Evolutionary conservation across 1,284 basidiomycete genomes (phyloP).

Genomic region (Melanopsichium pennsylvanicum): DNA sequence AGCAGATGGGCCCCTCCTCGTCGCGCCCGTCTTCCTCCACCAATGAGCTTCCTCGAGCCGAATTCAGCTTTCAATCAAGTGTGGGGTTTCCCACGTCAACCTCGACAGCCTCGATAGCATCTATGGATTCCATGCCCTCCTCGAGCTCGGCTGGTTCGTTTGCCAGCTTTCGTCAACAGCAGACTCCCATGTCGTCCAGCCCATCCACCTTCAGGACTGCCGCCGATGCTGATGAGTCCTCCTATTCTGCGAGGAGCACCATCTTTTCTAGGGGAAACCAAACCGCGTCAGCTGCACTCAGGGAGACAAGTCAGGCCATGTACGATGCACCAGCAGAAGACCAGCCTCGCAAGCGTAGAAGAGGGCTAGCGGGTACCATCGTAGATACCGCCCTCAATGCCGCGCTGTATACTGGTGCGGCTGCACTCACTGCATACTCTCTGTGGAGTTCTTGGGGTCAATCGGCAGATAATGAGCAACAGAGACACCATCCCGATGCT

Average conservation of each 20-base stretch:
- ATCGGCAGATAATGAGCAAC: constrained; percentile 17
- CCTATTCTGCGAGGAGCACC: constrained; percentile 9
- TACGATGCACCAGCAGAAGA: constrained; percentile 16
- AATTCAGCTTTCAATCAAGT: constrained; percentile 31
- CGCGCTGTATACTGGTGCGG: constrained; percentile 52
- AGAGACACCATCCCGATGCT: constrained; percentile 23
- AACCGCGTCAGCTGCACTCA: constrained; percentile 20
- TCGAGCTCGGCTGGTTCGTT: constrained; percentile 23
- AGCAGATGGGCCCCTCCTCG: constrained; percentile 27
- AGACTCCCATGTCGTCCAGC: constrained; percentile 30
- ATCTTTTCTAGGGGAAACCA: constrained; percentile 35
- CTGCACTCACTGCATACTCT: constrained; percentile 51
- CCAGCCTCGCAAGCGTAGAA: constrained; percentile 36
- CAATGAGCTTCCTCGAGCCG: constrained; percentile 7
- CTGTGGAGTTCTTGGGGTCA: constrained; percentile 50
- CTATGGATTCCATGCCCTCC: constrained; percentile 28
- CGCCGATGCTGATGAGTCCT: constrained; percentile 17
- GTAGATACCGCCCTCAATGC: constrained; percentile 50
- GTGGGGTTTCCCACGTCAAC: constrained; percentile 23
- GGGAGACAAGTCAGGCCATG: constrained; percentile 13
- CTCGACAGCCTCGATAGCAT: constrained; percentile 18
- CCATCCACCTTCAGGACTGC: constrained; percentile 35
- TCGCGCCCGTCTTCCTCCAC: constrained; percentile 8
- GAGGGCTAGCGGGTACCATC: constrained; percentile 48
- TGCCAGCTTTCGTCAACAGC: constrained; percentile 23